phyloP scores from a whole-genome alignment of 2,329 filamentous ascomycete genomes.

The Neopestalotiopsis sp. region DNA sequence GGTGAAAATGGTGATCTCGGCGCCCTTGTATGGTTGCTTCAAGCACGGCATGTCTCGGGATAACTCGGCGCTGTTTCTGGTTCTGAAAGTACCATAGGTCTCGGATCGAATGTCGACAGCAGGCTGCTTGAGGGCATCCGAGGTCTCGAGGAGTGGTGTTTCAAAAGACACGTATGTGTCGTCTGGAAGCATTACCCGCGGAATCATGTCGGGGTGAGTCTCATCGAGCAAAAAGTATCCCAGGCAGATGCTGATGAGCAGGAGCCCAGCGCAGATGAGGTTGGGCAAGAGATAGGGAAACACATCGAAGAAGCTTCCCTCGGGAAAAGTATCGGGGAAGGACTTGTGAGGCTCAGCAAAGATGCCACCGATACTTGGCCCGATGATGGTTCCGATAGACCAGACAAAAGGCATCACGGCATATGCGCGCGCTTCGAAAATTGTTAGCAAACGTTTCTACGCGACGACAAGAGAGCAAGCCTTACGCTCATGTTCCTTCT shows the following conservation, averaged over 20 bases:
- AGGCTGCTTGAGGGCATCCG: slow-evolving; percentile 74
- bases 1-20: slow-evolving; percentile 51
- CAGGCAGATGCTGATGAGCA: slow-evolving; percentile 78
- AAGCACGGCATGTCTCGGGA: slow-evolving; percentile 39
- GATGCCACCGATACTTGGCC: slow-evolving; percentile 84
- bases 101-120: slow-evolving; percentile 77
- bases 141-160: slow-evolving; percentile 77
- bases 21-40: slow-evolving; percentile 39
- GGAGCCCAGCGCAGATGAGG: slow-evolving; percentile 77
- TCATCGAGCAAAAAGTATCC: slow-evolving; percentile 86
- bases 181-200: slow-evolving; percentile 50
- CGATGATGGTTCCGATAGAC: slow-evolving; percentile 88
- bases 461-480: slow-evolving; percentile 26
- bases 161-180: slow-evolving; percentile 64
- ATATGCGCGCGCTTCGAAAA: slow-evolving; percentile 73
- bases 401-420: slow-evolving; percentile 95
- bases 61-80: slow-evolving; percentile 50
- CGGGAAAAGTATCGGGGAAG: slow-evolving; percentile 74
- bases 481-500: slow-evolving; percentile 85
- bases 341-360: slow-evolving; percentile 79
- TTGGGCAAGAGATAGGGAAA: slow-evolving; percentile 93
- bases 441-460: neutral
- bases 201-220: slow-evolving; percentile 84
- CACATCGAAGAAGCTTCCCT: slow-evolving; percentile 70
- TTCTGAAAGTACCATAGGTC: slow-evolving; percentile 75